These are phyloP conservation scores for Orbilia oligospora DNA, from an alignment of 2,329 filamentous ascomycete species.

Conservation along the genomic window DNA sequence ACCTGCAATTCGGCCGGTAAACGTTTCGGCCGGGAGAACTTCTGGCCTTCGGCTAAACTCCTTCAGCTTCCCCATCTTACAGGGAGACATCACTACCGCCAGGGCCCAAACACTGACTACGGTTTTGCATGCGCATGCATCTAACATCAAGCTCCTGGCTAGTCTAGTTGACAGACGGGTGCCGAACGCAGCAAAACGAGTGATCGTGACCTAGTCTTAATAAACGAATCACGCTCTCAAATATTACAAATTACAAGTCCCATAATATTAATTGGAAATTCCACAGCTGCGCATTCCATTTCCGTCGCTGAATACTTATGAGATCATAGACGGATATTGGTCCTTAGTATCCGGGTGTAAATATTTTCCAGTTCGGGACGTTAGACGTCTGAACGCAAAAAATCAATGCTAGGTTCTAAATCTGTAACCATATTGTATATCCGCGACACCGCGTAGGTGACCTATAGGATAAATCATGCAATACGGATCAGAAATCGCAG, in stretches of 20 bases:
- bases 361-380: not conserved
- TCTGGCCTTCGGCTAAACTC: not conserved
- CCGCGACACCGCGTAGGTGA: not conserved
- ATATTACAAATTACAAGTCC: not conserved
- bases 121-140: no score
- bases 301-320: not conserved
- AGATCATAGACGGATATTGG: no score
- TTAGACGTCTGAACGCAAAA: no score
- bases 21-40: constrained; percentile 10
- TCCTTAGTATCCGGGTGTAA: not conserved
- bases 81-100: not conserved
- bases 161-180: no score
- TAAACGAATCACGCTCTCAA: not conserved
- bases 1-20: not conserved
- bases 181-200: no score
- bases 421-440: not conserved
- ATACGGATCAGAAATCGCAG: constrained; percentile 4
- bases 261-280: not conserved
- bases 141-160: not conserved
- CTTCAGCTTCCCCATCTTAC: not conserved
- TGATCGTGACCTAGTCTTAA: no score
- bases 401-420: not conserved
- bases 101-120: not conserved
- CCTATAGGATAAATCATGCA: not conserved
- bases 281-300: no score